Evolutionary conservation across 192 early-diverging fungal species (phyloP).

Genomic region (Gonapodya sp.): DNA sequence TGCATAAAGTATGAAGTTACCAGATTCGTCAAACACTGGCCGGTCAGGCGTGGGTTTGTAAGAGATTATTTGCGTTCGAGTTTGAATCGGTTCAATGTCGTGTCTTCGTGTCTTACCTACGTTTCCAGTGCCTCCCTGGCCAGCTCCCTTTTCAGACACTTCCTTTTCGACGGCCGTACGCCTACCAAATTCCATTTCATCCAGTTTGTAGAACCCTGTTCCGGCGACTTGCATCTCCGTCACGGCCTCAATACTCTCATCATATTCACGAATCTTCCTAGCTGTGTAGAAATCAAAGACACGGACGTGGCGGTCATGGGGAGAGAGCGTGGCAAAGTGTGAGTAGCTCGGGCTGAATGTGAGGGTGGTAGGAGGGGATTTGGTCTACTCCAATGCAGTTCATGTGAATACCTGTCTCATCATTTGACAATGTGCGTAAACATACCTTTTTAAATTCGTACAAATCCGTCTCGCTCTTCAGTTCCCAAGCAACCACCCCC

Average conservation of each 20-base stretch:
- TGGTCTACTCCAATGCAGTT: slow-evolving; percentile 34
- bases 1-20: slow-evolving; percentile 79
- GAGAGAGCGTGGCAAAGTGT: slow-evolving; percentile 81
- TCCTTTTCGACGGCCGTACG: slow-evolving; percentile 82
- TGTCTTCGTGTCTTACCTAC: slow-evolving; percentile 33
- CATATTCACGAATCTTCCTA: slow-evolving; percentile 80
- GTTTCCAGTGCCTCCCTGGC: slow-evolving; percentile 54
- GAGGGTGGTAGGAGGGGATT: slow-evolving; percentile 67
- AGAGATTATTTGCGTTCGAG: too few relatives aligned
- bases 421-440: background rate
- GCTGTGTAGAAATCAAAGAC: slow-evolving; percentile 77
- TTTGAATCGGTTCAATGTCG: slow-evolving; percentile 14
- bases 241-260: slow-evolving; percentile 73
- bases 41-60: slow-evolving; percentile 3
- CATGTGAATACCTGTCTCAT: too few relatives aligned
- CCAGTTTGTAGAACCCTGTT: slow-evolving; percentile 63
- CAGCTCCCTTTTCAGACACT: slow-evolving; percentile 55
- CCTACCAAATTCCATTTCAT: slow-evolving; percentile 98
- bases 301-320: slow-evolving; percentile 72
- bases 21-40: slow-evolving; percentile 81
- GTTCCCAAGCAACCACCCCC: slow-evolving; percentile 54
- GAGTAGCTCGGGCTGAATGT: slow-evolving; percentile 68
- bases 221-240: slow-evolving; percentile 85
- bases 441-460: slow-evolving; percentile 90
- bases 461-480: slow-evolving; percentile 90